phyloP scores from a whole-genome alignment of 805 yeast genomes.

The Kazachstania africana region DNA sequence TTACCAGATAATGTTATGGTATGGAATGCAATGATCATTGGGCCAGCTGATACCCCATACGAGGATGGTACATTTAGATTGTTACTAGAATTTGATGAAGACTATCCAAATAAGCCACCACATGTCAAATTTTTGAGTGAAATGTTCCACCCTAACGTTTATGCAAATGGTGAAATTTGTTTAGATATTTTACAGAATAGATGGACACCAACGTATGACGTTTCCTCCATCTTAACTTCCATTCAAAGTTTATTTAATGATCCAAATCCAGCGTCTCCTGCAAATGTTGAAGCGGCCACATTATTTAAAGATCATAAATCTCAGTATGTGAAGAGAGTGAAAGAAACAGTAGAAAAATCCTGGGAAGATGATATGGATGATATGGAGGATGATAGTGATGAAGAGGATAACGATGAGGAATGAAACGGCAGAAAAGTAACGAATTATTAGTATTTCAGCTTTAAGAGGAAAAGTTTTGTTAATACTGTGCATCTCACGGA shows the following conservation, averaged over 20 bases:
- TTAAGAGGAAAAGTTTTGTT: too few relatives aligned
- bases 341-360: slow-evolving; percentile 88
- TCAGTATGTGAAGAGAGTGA: slow-evolving; percentile 81
- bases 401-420: slow-evolving; percentile 21
- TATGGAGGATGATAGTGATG: slow-evolving; percentile 29
- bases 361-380: slow-evolving; percentile 70
- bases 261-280: slow-evolving; percentile 94
- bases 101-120: slow-evolving; percentile 96
- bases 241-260: slow-evolving; percentile 87
- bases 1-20: slow-evolving; percentile 94
- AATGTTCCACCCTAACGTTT: slow-evolving; percentile 97
- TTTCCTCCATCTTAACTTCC: slow-evolving; percentile 86
- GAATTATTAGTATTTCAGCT: too few relatives aligned
- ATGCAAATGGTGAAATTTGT: slow-evolving; percentile 90
- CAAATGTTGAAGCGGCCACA: slow-evolving; percentile 95
- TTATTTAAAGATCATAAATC: slow-evolving; percentile 89
- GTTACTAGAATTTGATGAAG: slow-evolving; percentile 83
- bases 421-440: not conserved
- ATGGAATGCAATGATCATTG: slow-evolving; percentile 95
- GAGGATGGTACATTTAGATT: slow-evolving; percentile 95
- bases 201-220: slow-evolving; percentile 98
- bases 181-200: slow-evolving; percentile 91
- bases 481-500: too few relatives aligned
- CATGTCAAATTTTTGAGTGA: slow-evolving; percentile 79
- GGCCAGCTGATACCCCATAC: slow-evolving; percentile 95